A percentile compares a stretch with the other conserved stretches of the same genome.
Evolutionary conservation across 164 flowering plant genomes (phyloP).

Genomic region (Cinnamomum micranthum): DNA sequence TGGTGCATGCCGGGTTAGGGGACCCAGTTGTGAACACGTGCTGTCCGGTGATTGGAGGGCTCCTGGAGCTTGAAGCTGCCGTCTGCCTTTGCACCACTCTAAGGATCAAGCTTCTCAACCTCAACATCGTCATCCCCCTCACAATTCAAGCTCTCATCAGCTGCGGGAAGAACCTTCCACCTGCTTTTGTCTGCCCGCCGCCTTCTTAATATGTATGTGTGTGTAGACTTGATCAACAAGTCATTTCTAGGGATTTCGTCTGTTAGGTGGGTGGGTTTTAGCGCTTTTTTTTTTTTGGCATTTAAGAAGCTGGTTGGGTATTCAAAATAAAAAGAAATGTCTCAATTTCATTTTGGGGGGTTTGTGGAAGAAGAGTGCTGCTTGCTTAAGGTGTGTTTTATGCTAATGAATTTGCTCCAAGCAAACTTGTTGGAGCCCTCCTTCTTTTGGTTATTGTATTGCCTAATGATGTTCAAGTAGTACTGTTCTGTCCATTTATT

Average conservation of each 20-base stretch:
- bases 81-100: constrained; percentile 77
- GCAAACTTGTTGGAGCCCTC: not conserved
- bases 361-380: not conserved
- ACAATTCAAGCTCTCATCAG: constrained; percentile 66
- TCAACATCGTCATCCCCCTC: constrained; percentile 73
- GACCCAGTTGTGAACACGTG: constrained; percentile 71
- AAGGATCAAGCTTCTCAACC: constrained; percentile 76
- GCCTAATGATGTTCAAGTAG: too few species aligned
- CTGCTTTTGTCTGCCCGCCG: constrained; percentile 51
- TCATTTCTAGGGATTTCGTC: not conserved
- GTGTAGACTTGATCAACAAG: not conserved
- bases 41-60: constrained; percentile 74
- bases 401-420: not conserved
- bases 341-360: not conserved
- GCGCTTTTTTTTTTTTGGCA: not conserved
- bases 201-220: not conserved
- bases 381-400: not conserved
- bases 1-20: constrained; percentile 79
- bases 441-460: not conserved
- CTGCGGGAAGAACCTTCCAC: constrained; percentile 73
- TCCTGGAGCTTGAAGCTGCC: constrained; percentile 91
- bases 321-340: not conserved
- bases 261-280: not conserved
- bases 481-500: too few species aligned
- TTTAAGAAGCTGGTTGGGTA: constrained; percentile 23